A percentile compares a stretch with the other conserved stretches of the same genome.
These are phyloP conservation scores for Cadophora luteo-olivacea DNA, from an alignment of 2,329 filamentous ascomycete genomes.

Conservation along the genomic window DNA sequence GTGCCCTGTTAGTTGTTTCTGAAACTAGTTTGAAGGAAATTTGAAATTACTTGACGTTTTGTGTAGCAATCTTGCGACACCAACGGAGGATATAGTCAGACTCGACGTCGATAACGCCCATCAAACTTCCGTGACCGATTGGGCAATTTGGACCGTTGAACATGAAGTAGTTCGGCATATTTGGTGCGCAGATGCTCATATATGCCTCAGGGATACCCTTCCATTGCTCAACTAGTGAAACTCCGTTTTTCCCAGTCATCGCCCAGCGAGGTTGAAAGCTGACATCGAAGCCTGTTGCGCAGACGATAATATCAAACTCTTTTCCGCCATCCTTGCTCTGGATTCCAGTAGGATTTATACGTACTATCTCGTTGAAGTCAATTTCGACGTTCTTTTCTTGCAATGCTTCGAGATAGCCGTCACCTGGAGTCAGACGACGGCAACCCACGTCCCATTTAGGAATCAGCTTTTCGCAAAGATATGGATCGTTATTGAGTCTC, in stretches of 20 bases:
- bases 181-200: neutral
- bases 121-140: too few relatives aligned
- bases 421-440: slow-evolving; percentile 49
- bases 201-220: neutral
- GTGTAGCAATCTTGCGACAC: neutral
- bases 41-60: neutral
- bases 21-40: neutral
- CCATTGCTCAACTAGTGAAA: neutral
- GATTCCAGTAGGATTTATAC: neutral
- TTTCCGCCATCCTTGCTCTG: slow-evolving; percentile 18
- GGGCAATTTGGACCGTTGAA: neutral
- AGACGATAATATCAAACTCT: slow-evolving; percentile 46
- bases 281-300: slow-evolving; percentile 42
- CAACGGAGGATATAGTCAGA: neutral
- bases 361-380: neutral
- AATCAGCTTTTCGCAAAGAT: slow-evolving; percentile 51
- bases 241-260: neutral
- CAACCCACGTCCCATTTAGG: slow-evolving; percentile 52
- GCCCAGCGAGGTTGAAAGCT: slow-evolving; percentile 39
- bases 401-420: slow-evolving; percentile 52
- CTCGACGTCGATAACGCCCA: too few relatives aligned
- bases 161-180: neutral
- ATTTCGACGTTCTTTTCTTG: slow-evolving; percentile 51
- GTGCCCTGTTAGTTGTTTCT: neutral
- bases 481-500: slow-evolving; percentile 50